These are phyloP conservation scores for Brasilioporus rufonigricans DNA, from an alignment of 768 basidiomycete genomes.

Conservation along the genomic window DNA sequence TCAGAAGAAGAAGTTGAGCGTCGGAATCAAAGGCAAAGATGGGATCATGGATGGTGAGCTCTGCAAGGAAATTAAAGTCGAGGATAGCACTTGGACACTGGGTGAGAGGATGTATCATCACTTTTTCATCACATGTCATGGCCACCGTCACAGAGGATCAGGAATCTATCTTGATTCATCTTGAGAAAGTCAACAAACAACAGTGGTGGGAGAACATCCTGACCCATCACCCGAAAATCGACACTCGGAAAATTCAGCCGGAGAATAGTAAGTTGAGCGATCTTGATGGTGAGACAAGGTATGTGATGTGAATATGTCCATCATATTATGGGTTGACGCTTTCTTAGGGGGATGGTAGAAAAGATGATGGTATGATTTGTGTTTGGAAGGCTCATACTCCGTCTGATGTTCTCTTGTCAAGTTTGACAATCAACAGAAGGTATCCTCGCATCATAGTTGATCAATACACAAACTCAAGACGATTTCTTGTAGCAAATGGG, in stretches of 20 bases:
- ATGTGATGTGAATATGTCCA: conserved; percentile 11
- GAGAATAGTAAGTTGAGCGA: conserved; percentile 95
- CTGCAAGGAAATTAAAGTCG: conserved; percentile 90
- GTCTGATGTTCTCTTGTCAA: conserved; percentile 22
- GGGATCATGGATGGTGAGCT: conserved; percentile 87
- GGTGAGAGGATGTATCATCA: conserved; percentile 49
- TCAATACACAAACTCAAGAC: background rate
- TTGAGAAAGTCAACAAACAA: conserved; percentile 84
- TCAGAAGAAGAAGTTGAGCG: conserved; percentile 77
- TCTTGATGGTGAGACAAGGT: conserved; percentile 93
- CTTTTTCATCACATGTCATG: conserved; percentile 6
- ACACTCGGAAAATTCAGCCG: conserved; percentile 93
- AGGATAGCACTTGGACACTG: conserved; percentile 96
- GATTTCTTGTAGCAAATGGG: conserved; percentile 72
- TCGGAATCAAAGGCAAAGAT: conserved; percentile 83
- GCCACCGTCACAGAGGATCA: conserved; percentile 65
- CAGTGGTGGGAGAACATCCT: conserved; percentile 99
- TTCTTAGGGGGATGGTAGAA: conserved; percentile 88
- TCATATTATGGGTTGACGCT: conserved; percentile 8
- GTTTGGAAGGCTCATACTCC: background rate
- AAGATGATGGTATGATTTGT: conserved; percentile 93
- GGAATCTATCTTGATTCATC: conserved; percentile 65
- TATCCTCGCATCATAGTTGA: conserved; percentile 12
- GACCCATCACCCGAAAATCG: conserved; percentile 93
- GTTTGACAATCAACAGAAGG: conserved; percentile 47